phyloP scores from a whole-genome alignment of 768 basidiomycete genomes.

The Suillus occidentalis region DNA sequence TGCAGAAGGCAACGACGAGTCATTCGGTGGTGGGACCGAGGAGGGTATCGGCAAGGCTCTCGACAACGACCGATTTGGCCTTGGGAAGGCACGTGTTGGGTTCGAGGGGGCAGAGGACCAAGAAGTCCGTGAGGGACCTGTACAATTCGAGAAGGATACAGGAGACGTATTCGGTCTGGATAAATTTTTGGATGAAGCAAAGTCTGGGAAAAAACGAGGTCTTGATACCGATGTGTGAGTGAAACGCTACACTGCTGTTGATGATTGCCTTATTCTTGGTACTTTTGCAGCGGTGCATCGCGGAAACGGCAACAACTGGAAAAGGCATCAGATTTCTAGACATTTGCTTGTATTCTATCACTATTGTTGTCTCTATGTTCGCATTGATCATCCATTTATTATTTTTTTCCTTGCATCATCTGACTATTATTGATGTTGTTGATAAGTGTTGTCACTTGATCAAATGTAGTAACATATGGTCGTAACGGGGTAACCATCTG shows the following conservation, averaged over 20 bases:
- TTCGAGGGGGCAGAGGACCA: conserved; percentile 90
- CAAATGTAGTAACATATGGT: background rate
- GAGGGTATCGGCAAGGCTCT: conserved; percentile 91
- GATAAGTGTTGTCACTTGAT: background rate
- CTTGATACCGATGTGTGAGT: conserved; percentile 75
- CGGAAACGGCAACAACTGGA: conserved; percentile 72
- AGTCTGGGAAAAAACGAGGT: conserved; percentile 90
- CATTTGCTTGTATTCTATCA: conserved; percentile 7
- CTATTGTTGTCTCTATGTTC: conserved; percentile 3
- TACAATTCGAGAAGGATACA: conserved; percentile 98
- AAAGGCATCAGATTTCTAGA: conserved; percentile 50
- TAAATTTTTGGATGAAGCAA: conserved; percentile 96
- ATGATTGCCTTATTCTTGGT: conserved; percentile 2
- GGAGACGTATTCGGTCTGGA: conserved; percentile 97
- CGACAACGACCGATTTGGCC: conserved; percentile 89
- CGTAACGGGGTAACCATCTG: background rate
- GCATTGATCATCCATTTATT: background rate
- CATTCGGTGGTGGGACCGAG: conserved; percentile 92
- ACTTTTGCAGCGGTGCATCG: conserved; percentile 47
- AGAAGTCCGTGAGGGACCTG: conserved; percentile 88
- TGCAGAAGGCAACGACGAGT: conserved; percentile 81
- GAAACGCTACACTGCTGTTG: background rate
- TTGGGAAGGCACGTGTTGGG: conserved; percentile 81
- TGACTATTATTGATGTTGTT: background rate
- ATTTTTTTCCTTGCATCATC: background rate